Evolutionary conservation across 225 moss, liverwort and hornwort species (phyloP).

Genomic region (Antitrichia curtipendula): DNA sequence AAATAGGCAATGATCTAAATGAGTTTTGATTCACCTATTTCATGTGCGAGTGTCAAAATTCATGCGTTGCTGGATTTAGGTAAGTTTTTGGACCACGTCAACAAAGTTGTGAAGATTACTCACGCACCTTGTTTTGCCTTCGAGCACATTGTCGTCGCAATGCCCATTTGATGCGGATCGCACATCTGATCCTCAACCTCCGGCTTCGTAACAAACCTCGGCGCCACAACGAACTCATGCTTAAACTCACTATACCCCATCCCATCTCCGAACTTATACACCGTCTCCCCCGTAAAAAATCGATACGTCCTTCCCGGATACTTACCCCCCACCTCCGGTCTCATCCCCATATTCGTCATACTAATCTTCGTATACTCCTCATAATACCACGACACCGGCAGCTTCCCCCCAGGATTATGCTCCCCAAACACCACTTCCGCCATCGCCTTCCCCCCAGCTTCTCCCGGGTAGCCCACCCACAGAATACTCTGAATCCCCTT

Average conservation of each 20-base stretch:
- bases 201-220: background rate
- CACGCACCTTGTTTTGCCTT: background rate
- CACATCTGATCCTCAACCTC: background rate
- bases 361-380: slow-evolving; percentile 43
- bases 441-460: slow-evolving; percentile 75
- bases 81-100: too few relatives aligned
- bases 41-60: background rate
- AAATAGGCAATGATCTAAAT: background rate
- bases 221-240: background rate
- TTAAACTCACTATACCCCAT: background rate
- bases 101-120: background rate
- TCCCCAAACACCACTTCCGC: slow-evolving; percentile 67
- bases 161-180: background rate
- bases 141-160: background rate
- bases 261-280: background rate
- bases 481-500: slow-evolving; percentile 53
- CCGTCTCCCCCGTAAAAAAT: slow-evolving; percentile 28
- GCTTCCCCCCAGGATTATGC: slow-evolving; percentile 60
- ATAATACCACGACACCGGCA: slow-evolving; percentile 75
- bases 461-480: slow-evolving; percentile 92
- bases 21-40: too few relatives aligned
- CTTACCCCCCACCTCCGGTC: slow-evolving; percentile 14
- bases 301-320: slow-evolving; percentile 80
- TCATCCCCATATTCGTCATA: slow-evolving; percentile 80
- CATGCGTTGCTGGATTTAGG: background rate